Percentiles rank a stretch among this genome's conserved stretches.
phyloP scores from a whole-genome alignment of 2,329 filamentous ascomycete species.

The Neofusicoccum kwambonambiense region DNA sequence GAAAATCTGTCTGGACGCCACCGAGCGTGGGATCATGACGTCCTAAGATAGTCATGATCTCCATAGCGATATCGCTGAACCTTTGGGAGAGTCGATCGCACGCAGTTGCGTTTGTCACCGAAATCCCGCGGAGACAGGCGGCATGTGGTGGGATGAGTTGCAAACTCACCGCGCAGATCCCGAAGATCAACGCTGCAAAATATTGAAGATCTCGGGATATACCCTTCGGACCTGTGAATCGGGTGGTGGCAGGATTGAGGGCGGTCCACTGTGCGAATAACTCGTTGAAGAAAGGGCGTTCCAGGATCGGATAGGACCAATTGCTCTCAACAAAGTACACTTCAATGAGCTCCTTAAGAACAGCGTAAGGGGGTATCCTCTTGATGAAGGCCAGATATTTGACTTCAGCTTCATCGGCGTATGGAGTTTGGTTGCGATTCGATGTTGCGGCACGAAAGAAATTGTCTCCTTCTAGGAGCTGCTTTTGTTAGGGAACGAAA shows the following conservation, averaged over 20 bases:
- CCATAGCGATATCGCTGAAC: background rate
- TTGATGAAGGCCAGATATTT: background rate
- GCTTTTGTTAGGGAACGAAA: background rate
- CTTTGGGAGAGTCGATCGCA: background rate
- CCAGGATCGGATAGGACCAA: background rate
- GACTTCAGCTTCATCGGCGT: background rate
- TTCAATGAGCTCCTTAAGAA: background rate
- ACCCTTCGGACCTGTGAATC: background rate
- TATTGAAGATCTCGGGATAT: background rate
- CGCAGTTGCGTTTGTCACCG: background rate
- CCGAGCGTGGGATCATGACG: background rate
- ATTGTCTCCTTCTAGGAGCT: constrained; percentile 6
- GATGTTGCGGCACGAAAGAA: constrained; percentile 2
- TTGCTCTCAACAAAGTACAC: constrained; percentile 8
- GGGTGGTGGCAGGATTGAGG: background rate
- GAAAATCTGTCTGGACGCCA: constrained; percentile 2
- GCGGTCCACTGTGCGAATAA: background rate
- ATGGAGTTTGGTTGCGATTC: background rate
- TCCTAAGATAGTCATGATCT: background rate
- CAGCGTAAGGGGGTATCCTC: background rate
- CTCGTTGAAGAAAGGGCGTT: constrained; percentile 2
- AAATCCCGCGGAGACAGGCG: background rate
- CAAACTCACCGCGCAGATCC: background rate
- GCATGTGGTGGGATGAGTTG: background rate
- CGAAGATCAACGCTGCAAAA: background rate